Conservation (phyloP, 306 rosid genomes). For the Pueraria montana region DNA sequence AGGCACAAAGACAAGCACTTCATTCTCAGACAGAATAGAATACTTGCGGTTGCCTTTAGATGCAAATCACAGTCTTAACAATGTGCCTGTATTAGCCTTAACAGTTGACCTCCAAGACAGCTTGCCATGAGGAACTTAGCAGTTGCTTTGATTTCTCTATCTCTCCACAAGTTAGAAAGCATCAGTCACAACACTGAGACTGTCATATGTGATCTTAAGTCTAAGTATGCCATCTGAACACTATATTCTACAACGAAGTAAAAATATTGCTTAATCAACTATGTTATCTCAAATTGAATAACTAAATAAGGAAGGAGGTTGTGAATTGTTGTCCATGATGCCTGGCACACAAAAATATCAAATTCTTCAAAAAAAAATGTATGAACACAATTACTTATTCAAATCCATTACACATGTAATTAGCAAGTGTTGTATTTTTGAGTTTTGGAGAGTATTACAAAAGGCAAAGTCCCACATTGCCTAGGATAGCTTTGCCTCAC, state of each 20-base stretch:
- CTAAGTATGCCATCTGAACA: not conserved
- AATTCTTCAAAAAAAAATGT: too few species aligned
- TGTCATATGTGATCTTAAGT: not conserved
- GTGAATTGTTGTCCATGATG: not conserved
- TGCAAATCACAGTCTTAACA: not conserved
- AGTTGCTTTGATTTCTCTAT: not conserved
- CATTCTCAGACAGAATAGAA: too few species aligned
- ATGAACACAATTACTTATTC: too few species aligned
- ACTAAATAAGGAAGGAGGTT: not conserved
- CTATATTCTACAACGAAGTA: not conserved
- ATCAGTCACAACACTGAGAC: not conserved
- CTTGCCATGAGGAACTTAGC: not conserved
- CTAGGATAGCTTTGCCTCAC: too few species aligned
- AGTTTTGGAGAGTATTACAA: too few species aligned
- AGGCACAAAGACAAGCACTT: too few species aligned
- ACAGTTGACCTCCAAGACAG: too few species aligned
- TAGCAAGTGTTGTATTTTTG: too few species aligned
- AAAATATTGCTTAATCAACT: too few species aligned
- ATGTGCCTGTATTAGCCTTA: not conserved
- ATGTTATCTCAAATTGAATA: not conserved
- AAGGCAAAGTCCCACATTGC: too few species aligned
- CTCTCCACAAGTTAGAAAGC: not conserved
- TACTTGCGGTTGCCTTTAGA: not conserved
- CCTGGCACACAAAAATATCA: conserved; percentile 2
- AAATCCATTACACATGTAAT: too few species aligned